Evolutionary conservation across 345 rosid genomes (phyloP), one percentile per base, ranked within the genome.

Genomic region (Salix udensis): DNA sequence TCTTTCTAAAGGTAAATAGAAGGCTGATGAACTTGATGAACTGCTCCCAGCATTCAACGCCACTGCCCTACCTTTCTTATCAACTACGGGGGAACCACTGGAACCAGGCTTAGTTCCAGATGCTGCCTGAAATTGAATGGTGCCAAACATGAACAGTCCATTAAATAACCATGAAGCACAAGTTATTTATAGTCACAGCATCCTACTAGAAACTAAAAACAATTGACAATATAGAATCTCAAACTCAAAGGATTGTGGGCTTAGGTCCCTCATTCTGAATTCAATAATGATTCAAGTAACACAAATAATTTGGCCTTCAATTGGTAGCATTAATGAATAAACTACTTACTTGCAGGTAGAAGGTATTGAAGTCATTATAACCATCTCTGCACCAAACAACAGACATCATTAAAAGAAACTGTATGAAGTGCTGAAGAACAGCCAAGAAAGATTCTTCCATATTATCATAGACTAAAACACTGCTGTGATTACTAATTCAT

Each of bases 21-120:
- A 93, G 70, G 98, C 97, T 23, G 99, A 91, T 60, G 98, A 93
- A 86, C 93, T 89, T 70, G 96, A 86, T 30, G 91, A 78, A 86
- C 91, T 93, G 91, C 97, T 80, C 74, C 98, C 99, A 68, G 99
- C 99, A 90, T 93, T 96, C 85, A 96, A 85, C 67, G 98, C 99
- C 81, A 96, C 97, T 24, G 96, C 97, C 84, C 91, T 89, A 68
- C 98, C 99, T 88, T 89, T 93, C 87, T 93, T 88, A 86, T 96
- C 94, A 83, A 96, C 91, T 79, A 93, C 96, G 4, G 98, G 98
- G 78, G 99, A 96, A 78, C 99, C 99, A 86, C 99, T 96, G 77
- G 99, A 96, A 69, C 99, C 99, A 80, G 96, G 94, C 83, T 91
- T 93, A 28, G 98, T 93, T 74, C 99, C 99, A 12, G 96, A 93